These are phyloP conservation scores for Ajuga reptans DNA, from an alignment of 305 asterid species.

Conservation along the genomic window DNA sequence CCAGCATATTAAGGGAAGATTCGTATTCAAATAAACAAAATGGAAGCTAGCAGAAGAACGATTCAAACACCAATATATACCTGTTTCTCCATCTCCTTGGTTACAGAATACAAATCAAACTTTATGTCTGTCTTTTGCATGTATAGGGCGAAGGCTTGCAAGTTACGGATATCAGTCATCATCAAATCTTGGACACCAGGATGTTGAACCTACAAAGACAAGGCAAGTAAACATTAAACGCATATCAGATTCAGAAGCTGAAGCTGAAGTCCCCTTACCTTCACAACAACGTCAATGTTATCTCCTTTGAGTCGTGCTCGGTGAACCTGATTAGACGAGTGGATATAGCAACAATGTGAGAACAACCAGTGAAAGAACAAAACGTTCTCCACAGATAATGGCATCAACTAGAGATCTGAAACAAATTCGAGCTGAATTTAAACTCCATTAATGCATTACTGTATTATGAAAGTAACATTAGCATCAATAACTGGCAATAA, in stretches of 20 bases:
- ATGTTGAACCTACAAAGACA: conserved; percentile 70
- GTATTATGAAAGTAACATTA: background rate
- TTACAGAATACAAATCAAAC: conserved; percentile 79
- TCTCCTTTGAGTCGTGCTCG: conserved; percentile 75
- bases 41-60: conserved; percentile 4
- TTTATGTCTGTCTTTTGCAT: conserved; percentile 93
- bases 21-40: background rate
- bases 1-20: conserved; percentile 6
- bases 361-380: background rate
- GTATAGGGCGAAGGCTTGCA: conserved; percentile 87
- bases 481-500: background rate
- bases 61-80: conserved; percentile 26
- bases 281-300: conserved; percentile 78
- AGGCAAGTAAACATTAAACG: conserved; percentile 18
- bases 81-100: conserved; percentile 98
- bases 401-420: conserved; percentile 3
- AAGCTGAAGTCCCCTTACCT: conserved; percentile 40
- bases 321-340: conserved; percentile 57
- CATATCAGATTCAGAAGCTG: conserved; percentile 2
- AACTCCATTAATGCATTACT: background rate
- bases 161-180: conserved; percentile 94
- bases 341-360: conserved; percentile 8
- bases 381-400: background rate
- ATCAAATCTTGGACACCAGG: conserved; percentile 86
- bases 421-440: conserved; percentile 12